Base-by-base conservation (phyloP, 2,329 filamentous ascomycete species). In the Fusarium penzigii region DNA sequence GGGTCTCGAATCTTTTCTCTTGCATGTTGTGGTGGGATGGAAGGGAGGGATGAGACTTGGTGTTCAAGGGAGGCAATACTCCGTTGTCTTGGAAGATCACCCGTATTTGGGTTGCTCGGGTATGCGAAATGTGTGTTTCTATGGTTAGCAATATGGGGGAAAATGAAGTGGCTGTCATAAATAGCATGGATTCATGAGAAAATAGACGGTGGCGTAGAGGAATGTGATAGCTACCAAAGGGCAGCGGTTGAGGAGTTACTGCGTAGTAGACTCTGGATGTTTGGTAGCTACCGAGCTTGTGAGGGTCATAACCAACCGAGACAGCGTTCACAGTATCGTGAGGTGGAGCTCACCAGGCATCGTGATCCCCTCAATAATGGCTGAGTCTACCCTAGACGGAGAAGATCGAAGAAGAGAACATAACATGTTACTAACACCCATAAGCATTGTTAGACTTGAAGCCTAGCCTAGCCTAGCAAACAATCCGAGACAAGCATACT, bases 401-500 rank as follows among this genome's bases (percentile, higher is more conserved):
- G 10, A 36, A 11, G 11, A 11, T 6, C 32, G 9, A 36, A 36
- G 10, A 36, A 12, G 32, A 36, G 32, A 36, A 25, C 20, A 25
- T 25, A 25, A 25, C 20, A 25, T 25, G 7, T 25, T 5, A 4
- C 20, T 25, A 7, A 25, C 20, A 25, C 7, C 20, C 20, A 25
- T 25, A 25, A 25, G 20, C 20, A 25, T 25, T 25, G 20, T 25
- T 4, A 25, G 7, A 25, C 20, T 7, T 25, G 20, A 25, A 25
- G 4, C 48, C 39, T 29, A 34, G 38, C 42, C 46, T 40, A 44
- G 40, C 49, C 44, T 44, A 48, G 48, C 50, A 52, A 14, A 17
- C 50, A 49, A 29, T 39, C 46, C 39, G 6, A 43, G 48, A 59
- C 59, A 64, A 61, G 64, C 61, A 61, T 32, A 57, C 51, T 64